Base-by-base conservation (phyloP, 768 basidiomycete species). In the Piloderma croceum region DNA sequence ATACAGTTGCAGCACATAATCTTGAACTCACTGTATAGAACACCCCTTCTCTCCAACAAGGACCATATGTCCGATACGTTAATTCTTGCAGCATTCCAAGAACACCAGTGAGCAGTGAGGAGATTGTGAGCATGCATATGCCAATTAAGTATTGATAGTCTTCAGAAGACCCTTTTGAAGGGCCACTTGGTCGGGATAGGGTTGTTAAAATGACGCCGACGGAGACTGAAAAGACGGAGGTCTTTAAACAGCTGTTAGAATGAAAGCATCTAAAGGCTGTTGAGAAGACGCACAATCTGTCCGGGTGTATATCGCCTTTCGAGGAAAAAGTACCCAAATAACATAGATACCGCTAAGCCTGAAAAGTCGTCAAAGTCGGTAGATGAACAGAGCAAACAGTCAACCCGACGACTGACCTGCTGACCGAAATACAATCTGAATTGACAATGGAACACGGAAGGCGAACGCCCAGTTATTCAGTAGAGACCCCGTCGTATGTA, bases 401-500 rank as follows among this genome's bases (percentile, higher is more conserved):
- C 24, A 27, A 31, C 35, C 20, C 6, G 35, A 43, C 21, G 27
- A 44, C 58, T 53, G 31, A 81, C 88, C 87, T 29, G 84, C 87
- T 37, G 86, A 89, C 25, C 90, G 77, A 58, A 90, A 88, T 20
- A 92, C 79, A 48, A 92, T 90, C 48, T 88, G 77, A 3, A 92
- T 63, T 2, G 85, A 78, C 34, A 90, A 64, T 4, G 87, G 88
- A 0, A 90, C 81, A 35, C 79, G 66, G 56, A 77, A 86, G 1
- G 79, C 80, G 53, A 81, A 89, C 2, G 81, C 85, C 77, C 79
- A 82, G 57, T 89, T 90, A 57, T 90, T 90, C 50, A 92, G 56
- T 37, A 90, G 58, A 12, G 81, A 80, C 24, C 83, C 76, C 10
- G 73, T 67, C 3, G 79, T 74, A 42, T 86, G 67, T 13, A 89